phyloP scores from a whole-genome alignment of 2,329 filamentous ascomycete genomes.

The Aureobasidium sp. region DNA sequence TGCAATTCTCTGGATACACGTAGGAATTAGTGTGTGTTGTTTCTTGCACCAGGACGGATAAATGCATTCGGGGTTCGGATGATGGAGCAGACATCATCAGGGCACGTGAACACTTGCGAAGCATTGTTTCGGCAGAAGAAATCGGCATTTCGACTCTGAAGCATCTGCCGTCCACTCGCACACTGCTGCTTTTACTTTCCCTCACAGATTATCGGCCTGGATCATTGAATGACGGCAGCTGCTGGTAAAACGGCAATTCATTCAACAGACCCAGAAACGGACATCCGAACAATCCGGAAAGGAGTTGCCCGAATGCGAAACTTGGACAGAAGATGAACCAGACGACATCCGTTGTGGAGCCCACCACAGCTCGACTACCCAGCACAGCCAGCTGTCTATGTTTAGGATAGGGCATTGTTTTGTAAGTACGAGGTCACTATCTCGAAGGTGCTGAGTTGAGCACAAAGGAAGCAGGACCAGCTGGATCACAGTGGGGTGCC shows the following conservation, averaged over 20 bases:
- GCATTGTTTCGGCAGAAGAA: slow-evolving; percentile 4
- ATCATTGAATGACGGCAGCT: not conserved
- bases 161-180: slow-evolving; percentile 6
- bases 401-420: not conserved
- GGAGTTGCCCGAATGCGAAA: not conserved
- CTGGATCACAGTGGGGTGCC: not conserved
- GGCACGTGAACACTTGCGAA: not conserved
- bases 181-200: not conserved
- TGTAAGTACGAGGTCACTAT: too few relatives aligned
- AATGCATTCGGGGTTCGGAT: not conserved
- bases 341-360: not conserved
- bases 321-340: not conserved
- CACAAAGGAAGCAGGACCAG: not conserved
- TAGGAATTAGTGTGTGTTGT: not conserved
- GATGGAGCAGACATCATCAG: not conserved
- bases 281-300: not conserved
- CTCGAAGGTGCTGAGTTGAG: not conserved
- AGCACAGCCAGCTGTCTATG: not conserved
- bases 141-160: not conserved
- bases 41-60: not conserved
- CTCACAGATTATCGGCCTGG: slow-evolving; percentile 4
- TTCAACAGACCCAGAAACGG: not conserved
- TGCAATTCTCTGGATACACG: not conserved
- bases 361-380: not conserved
- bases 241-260: not conserved